These are phyloP conservation scores for Eucalyptus virginea DNA, from an alignment of 345 rosid species.

Conservation along the genomic window DNA sequence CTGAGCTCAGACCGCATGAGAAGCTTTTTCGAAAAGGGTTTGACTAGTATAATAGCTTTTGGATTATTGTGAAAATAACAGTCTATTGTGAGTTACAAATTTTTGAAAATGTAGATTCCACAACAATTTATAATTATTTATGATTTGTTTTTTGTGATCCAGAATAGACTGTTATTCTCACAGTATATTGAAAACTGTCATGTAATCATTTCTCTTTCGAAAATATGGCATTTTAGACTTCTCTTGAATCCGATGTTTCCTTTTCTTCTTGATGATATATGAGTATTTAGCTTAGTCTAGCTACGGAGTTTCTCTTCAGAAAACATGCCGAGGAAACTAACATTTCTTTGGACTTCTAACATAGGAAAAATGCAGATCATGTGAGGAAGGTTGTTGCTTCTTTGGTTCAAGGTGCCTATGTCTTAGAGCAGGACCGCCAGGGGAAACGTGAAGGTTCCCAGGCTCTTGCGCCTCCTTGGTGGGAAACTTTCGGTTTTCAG, in stretches of 20 bases:
- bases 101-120: accelerated
- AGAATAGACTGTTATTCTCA: accelerated
- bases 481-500: conserved; percentile 64
- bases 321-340: background rate
- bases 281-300: background rate
- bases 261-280: background rate
- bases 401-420: conserved; percentile 72
- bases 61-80: no score
- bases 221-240: background rate
- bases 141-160: accelerated
- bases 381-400: conserved; percentile 59
- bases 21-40: background rate
- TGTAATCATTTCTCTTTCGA: accelerated
- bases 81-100: no score
- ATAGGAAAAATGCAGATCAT: conserved; percentile 59
- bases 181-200: accelerated
- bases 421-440: conserved; percentile 78
- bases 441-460: conserved; percentile 44
- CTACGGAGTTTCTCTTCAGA: background rate
- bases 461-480: conserved; percentile 77
- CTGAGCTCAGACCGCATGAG: accelerated
- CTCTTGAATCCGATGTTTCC: background rate
- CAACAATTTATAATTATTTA: no score
- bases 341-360: background rate
- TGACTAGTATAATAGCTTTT: accelerated